Percentiles rank a stretch among this genome's conserved stretches.
Conservation (phyloP, 1,284 basidiomycete genomes). For the Austroboletus olivaceoglutinosus region DNA sequence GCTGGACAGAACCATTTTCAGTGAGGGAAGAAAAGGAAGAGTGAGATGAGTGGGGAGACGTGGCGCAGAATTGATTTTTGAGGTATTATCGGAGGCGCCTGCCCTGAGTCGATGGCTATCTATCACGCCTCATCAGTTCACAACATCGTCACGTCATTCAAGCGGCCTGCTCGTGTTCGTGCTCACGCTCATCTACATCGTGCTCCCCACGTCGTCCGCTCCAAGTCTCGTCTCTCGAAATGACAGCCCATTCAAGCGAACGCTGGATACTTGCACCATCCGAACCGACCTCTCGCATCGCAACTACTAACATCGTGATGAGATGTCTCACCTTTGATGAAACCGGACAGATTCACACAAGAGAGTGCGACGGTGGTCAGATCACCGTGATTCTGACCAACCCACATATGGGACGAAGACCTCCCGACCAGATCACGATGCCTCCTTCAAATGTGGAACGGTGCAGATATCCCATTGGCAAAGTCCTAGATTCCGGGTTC, state of each 20-base stretch:
- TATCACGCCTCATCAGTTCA: background rate
- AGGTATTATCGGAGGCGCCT: conserved; percentile 25
- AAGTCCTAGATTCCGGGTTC: too few species aligned
- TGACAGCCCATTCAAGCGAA: background rate
- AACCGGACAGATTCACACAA: background rate
- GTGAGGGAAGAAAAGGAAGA: conserved; percentile 32
- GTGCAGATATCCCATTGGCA: too few species aligned
- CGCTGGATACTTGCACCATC: background rate
- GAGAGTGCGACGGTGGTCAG: too few species aligned
- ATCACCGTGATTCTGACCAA: too few species aligned
- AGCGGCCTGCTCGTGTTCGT: too few species aligned
- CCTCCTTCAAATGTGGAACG: too few species aligned
- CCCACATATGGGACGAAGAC: too few species aligned
- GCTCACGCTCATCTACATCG: too few species aligned
- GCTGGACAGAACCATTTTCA: conserved; percentile 73
- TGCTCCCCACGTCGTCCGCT: too few species aligned
- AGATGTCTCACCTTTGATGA: background rate
- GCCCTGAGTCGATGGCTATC: conserved; percentile 32
- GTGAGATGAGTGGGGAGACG: conserved; percentile 23
- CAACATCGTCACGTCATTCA: background rate
- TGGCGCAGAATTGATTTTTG: conserved; percentile 28
- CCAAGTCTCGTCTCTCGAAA: too few species aligned
- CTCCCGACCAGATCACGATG: too few species aligned
- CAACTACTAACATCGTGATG: background rate
- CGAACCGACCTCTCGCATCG: background rate